Percentiles rank a stretch among this genome's conserved stretches.
Evolutionary conservation across 495 filamentous ascomycete species (phyloP).

Genomic region (Podospora australis): DNA sequence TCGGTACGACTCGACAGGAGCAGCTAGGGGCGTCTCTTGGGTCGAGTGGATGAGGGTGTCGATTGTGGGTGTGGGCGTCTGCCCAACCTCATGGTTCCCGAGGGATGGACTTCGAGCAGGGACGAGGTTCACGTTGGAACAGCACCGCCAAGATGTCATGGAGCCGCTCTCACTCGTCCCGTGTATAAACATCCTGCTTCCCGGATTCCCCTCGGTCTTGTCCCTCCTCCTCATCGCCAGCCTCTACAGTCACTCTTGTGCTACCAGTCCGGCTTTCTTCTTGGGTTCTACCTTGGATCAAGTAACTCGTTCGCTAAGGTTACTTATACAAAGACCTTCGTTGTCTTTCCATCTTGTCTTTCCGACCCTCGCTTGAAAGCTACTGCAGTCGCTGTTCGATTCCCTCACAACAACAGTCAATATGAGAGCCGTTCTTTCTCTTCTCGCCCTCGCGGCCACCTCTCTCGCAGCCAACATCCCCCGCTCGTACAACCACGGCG

Average conservation of each 20-base stretch:
- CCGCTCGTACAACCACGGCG: not conserved
- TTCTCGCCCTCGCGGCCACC: conserved; percentile 36
- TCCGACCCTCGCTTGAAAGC: conserved; percentile 20
- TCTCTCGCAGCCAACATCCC: conserved; percentile 28
- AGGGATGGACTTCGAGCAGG: conserved; percentile 1
- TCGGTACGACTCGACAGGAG: no score
- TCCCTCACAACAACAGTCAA: conserved; percentile 13
- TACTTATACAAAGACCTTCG: conserved; percentile 28
- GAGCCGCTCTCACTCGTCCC: not conserved
- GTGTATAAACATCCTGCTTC: conserved; percentile 31
- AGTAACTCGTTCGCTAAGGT: conserved; percentile 46
- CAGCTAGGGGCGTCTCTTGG: no score
- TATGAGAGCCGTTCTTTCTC: conserved; percentile 36
- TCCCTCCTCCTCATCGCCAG: conserved; percentile 10
- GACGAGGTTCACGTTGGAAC: conserved; percentile 11
- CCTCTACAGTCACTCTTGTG: not conserved
- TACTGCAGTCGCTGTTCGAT: conserved; percentile 10
- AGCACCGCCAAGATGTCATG: conserved; percentile 13
- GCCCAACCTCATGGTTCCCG: not conserved
- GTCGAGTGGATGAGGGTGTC: no score
- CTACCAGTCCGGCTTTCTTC: conserved; percentile 5
- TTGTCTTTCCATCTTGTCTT: conserved; percentile 4
- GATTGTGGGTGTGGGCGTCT: not conserved
- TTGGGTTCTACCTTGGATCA: conserved; percentile 21
- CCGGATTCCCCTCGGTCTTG: conserved; percentile 12